Conservation (phyloP, 352 stramenopile genomes). For the Pythium dissimile region DNA sequence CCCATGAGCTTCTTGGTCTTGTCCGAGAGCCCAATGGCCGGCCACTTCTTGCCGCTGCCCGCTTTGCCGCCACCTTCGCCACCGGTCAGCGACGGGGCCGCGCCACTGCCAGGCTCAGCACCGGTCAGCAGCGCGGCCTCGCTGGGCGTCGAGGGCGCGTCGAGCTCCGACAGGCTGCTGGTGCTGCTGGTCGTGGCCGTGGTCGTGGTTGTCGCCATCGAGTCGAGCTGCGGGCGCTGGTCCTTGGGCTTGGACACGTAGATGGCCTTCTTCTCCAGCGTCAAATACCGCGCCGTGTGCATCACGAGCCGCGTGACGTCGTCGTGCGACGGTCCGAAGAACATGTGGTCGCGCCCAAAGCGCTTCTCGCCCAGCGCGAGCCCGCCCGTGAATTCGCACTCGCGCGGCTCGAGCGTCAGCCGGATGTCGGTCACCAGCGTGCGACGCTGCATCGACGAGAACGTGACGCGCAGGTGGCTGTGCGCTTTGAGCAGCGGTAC, state of each 20-base stretch:
- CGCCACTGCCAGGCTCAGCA: no score
- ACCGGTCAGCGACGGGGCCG: not conserved
- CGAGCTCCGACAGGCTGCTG: slow-evolving; percentile 27
- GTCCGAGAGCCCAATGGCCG: slow-evolving; percentile 35
- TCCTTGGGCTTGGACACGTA: slow-evolving; percentile 68
- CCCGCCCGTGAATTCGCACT: slow-evolving; percentile 52
- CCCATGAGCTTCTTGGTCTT: slow-evolving; percentile 63
- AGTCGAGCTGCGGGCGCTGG: slow-evolving; percentile 4
- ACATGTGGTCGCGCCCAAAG: slow-evolving; percentile 66
- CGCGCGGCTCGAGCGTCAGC: slow-evolving; percentile 74
- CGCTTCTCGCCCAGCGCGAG: slow-evolving; percentile 52
- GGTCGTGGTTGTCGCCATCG: not conserved
- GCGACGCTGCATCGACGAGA: slow-evolving; percentile 62
- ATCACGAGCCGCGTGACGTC: slow-evolving; percentile 70
- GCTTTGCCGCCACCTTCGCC: not conserved
- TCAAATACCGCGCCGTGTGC: slow-evolving; percentile 52
- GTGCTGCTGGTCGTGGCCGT: no score
- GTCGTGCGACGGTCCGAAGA: slow-evolving; percentile 58
- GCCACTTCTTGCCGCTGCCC: slow-evolving; percentile 37
- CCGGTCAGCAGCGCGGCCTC: no score
- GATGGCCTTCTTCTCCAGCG: slow-evolving; percentile 54
- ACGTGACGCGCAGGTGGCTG: slow-evolving; percentile 61
- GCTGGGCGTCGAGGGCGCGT: slow-evolving; percentile 3
- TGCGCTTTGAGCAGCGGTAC: slow-evolving; percentile 72
- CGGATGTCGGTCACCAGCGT: slow-evolving; percentile 76